Evolutionary conservation across 306 rosid genomes (phyloP).

Genomic region (Prunus fruticosa): DNA sequence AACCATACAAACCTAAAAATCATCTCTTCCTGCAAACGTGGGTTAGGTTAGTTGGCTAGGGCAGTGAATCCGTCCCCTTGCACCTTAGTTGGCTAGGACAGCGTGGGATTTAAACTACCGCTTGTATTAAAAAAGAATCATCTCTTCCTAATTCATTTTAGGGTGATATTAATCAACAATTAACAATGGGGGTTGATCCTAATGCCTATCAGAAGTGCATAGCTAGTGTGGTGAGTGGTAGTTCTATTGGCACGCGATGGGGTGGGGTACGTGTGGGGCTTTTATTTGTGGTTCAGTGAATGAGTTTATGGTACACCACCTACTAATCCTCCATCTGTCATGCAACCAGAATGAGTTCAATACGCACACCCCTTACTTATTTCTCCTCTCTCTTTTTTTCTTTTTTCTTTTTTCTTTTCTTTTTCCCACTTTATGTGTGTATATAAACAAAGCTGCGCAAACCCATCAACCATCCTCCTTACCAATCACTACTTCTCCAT

Average conservation of each 20-base stretch:
- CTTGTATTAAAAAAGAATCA: too few species aligned
- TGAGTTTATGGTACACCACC: slow-evolving; percentile 61
- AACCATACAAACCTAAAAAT: too few species aligned
- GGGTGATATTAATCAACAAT: neutral
- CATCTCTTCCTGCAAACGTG: too few species aligned
- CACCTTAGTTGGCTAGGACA: too few species aligned
- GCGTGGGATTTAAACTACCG: too few species aligned
- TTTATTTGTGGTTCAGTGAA: slow-evolving; percentile 25
- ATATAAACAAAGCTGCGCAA: slow-evolving; percentile 21
- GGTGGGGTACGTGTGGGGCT: slow-evolving; percentile 20
- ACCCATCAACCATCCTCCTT: slow-evolving; percentile 18
- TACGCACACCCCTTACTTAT: slow-evolving; percentile 4
- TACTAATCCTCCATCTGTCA: slow-evolving; percentile 51
- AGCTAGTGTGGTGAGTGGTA: neutral
- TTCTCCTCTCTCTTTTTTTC: neutral
- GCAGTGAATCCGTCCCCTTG: too few species aligned
- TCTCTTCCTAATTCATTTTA: neutral
- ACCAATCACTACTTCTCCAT: neutral
- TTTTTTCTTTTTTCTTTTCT: too few species aligned
- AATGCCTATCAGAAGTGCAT: neutral
- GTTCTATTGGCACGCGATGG: slow-evolving; percentile 9
- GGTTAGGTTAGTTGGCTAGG: too few species aligned
- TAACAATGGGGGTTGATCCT: neutral
- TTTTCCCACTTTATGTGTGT: neutral
- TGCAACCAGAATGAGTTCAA: slow-evolving; percentile 39